Evolutionary conservation across 1,139 yeast genomes (phyloP).

Genomic region (Pichia sp.): DNA sequence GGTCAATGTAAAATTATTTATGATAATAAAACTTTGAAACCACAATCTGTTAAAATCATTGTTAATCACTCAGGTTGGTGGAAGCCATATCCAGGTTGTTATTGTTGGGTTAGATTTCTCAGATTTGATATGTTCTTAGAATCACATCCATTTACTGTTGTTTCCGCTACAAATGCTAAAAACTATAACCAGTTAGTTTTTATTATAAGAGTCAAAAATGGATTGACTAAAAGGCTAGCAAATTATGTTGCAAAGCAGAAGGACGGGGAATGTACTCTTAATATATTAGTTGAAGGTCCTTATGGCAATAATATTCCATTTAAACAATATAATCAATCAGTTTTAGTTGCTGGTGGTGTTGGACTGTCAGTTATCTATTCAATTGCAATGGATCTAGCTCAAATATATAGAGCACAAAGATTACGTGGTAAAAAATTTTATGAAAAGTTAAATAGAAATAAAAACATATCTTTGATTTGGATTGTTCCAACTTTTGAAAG

Average conservation of each 20-base stretch:
- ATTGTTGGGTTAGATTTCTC: conserved; percentile 33
- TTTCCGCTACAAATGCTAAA: conserved; percentile 28
- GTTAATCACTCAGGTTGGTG: conserved; percentile 36
- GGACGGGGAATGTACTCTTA: conserved; percentile 24
- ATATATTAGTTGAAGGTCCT: conserved; percentile 36
- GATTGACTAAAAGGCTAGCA: conserved; percentile 32
- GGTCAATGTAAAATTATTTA: conserved; percentile 33
- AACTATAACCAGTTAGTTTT: conserved; percentile 32
- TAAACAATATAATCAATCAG: conserved; percentile 31
- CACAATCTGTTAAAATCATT: conserved; percentile 31
- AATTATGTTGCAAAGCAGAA: conserved; percentile 26
- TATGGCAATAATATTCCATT: conserved; percentile 35
- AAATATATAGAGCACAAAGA: conserved; percentile 27
- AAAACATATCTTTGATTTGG: conserved; percentile 28
- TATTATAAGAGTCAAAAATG: conserved; percentile 34
- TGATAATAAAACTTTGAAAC: conserved; percentile 16
- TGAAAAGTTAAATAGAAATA: conserved; percentile 8
- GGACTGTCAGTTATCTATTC: conserved; percentile 36
- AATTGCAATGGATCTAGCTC: conserved; percentile 32
- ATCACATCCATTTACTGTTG: conserved; percentile 50
- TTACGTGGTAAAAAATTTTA: conserved; percentile 20
- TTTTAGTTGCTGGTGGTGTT: conserved; percentile 38
- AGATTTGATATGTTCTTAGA: conserved; percentile 46
- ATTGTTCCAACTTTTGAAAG: conserved; percentile 29
- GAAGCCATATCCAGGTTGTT: conserved; percentile 37